These are phyloP conservation scores for Sarcodon aspratus DNA, from an alignment of 768 basidiomycete species.

Conservation along the genomic window DNA sequence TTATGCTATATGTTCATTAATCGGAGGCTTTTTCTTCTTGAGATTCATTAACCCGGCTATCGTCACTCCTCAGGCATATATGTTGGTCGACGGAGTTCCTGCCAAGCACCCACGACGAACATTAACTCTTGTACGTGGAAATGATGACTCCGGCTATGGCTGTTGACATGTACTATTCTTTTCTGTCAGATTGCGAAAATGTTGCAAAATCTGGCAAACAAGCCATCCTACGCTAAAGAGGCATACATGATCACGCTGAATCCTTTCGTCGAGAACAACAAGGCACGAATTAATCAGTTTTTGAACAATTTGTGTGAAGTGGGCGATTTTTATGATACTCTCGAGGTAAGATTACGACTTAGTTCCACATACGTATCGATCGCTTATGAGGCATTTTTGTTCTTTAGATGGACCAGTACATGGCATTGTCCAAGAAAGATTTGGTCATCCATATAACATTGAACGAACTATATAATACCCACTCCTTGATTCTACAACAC, in stretches of 20 bases:
- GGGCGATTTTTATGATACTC: conserved; percentile 96
- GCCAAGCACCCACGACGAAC: conserved; percentile 97
- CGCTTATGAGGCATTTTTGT: not conserved
- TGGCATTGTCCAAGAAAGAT: conserved; percentile 99
- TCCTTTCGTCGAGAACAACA: conserved; percentile 98
- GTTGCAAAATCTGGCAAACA: conserved; percentile 98
- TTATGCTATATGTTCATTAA: conserved; percentile 95
- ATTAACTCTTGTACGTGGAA: conserved; percentile 62
- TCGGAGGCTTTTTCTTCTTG: conserved; percentile 99
- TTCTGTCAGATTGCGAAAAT: conserved; percentile 90
- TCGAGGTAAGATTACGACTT: conserved; percentile 51
- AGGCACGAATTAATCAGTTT: conserved; percentile 94
- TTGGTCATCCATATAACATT: conserved; percentile 96
- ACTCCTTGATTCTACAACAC: conserved; percentile 89
- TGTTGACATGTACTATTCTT: not conserved
- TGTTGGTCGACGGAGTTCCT: conserved; percentile 96
- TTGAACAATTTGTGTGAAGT: conserved; percentile 96
- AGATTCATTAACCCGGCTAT: conserved; percentile 99
- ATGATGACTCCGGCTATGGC: not conserved
- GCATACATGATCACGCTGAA: conserved; percentile 98
- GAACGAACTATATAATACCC: conserved; percentile 98
- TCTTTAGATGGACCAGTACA: conserved; percentile 95
- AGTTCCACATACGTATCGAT: not conserved
- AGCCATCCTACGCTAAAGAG: conserved; percentile 96
- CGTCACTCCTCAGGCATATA: conserved; percentile 98